These are phyloP conservation scores for Spencermartinsiella europaea DNA, from an alignment of 805 yeast genomes.

Conservation along the genomic window DNA sequence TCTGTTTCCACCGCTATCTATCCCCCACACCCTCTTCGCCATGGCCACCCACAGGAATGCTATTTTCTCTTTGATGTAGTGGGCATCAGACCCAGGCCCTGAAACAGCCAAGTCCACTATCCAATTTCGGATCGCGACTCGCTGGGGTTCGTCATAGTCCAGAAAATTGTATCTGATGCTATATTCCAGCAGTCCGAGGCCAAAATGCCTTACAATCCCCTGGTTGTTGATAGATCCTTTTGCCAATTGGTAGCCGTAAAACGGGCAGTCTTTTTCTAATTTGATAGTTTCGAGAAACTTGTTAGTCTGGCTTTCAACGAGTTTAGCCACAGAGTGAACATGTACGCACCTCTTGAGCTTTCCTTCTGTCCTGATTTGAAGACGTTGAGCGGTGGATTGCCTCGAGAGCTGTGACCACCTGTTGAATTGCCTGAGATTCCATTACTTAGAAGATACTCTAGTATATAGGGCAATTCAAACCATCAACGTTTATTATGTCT, in stretches of 20 bases:
- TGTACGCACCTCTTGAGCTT: slow-evolving; percentile 42
- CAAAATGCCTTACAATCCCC: slow-evolving; percentile 82
- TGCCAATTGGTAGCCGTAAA: slow-evolving; percentile 87
- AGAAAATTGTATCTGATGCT: slow-evolving; percentile 55
- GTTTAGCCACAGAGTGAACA: neutral
- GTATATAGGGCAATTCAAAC: too few relatives aligned
- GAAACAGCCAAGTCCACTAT: slow-evolving; percentile 68
- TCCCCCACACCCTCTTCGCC: slow-evolving; percentile 90
- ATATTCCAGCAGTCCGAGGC: slow-evolving; percentile 70
- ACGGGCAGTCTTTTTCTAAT: slow-evolving; percentile 75
- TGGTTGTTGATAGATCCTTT: slow-evolving; percentile 54
- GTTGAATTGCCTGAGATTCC: slow-evolving; percentile 51
- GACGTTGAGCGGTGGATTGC: slow-evolving; percentile 33
- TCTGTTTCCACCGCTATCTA: slow-evolving; percentile 26
- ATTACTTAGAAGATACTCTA: slow-evolving; percentile 9
- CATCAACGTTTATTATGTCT: too few relatives aligned
- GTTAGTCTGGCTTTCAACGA: neutral
- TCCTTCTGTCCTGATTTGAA: slow-evolving; percentile 36
- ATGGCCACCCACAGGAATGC: slow-evolving; percentile 89
- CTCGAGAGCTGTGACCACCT: slow-evolving; percentile 72
- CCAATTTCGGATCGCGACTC: slow-evolving; percentile 74
- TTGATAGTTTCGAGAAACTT: slow-evolving; percentile 71
- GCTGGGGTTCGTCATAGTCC: slow-evolving; percentile 53
- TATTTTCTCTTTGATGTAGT: slow-evolving; percentile 81
- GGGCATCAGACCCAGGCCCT: slow-evolving; percentile 67